Evolutionary conservation across 371 early-diverging fungal species (phyloP), one percentile per base, ranked within the genome.

Genomic region (Mortierella sp.): DNA sequence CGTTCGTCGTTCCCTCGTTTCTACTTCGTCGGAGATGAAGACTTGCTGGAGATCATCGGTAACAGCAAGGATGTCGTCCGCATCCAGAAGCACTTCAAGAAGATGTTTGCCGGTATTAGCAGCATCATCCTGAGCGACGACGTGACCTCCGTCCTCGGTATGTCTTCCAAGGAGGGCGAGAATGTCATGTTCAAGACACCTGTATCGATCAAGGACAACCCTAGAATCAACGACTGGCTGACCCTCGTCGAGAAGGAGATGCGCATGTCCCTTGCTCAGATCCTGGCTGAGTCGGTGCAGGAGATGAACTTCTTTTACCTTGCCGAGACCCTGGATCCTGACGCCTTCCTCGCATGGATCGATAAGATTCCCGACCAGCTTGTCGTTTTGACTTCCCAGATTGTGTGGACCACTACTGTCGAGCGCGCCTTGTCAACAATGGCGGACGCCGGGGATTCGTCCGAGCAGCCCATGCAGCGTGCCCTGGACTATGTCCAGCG

Each of bases 21-120:
- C 93, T 99, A 99, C 91, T 99, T 99, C 93, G 98, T 99, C 64
- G 99, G 99, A 87, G 99, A 99, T 82, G 99, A 99, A 91, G 99
- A 99, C 89, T 84, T 99, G 89, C 93, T 99, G 34, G 99, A 99
- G 90, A 98, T 99, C 81, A 97, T 99, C 79, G 99, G 99, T 88
- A 99, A 99, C 89, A 95, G 96, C 88, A 98, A 98, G 89, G 99
- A 99, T 84, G 93, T 98, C 51, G 86, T 94, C 54, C 94, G 98
- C 64, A 96, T 99, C 80, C 98, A 99, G 87, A 98, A 98, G 80
- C 99, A 99, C 87, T 95, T 99, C 89, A 97, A 96, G 89, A 99
- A 99, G 90, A 98, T 99, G 98, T 99, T 99, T 94, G 98, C 99
- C 21, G 99, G 99, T 75, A 94, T 99, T 75, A 90, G 94, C n/a